phyloP scores from a whole-genome alignment of 225 moss, liverwort and hornwort species.

The Ulota crispa region DNA sequence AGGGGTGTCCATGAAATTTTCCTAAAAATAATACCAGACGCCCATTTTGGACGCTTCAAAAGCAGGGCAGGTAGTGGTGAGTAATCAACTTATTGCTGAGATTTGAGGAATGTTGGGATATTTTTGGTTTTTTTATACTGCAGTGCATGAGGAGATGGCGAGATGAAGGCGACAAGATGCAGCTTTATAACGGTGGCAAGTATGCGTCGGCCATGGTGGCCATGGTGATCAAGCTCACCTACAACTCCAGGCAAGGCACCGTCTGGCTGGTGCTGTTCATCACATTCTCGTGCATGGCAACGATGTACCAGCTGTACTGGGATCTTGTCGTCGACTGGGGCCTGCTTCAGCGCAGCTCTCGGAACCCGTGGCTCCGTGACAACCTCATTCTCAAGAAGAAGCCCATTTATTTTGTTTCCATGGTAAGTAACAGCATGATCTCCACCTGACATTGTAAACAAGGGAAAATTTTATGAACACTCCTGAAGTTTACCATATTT shows the following conservation, averaged over 20 bases:
- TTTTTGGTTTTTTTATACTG: background rate
- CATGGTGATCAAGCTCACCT: constrained; percentile 65
- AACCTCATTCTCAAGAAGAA: constrained; percentile 75
- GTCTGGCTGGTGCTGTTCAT: constrained; percentile 59
- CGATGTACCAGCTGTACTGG: constrained; percentile 85
- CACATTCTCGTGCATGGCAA: constrained; percentile 61
- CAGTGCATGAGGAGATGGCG: constrained; percentile 81
- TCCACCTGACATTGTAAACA: too few relatives aligned
- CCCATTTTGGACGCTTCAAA: background rate
- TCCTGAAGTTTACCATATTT: too few relatives aligned
- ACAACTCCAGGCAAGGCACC: constrained; percentile 18
- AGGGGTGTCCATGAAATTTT: too few relatives aligned
- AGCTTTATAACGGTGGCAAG: constrained; percentile 83
- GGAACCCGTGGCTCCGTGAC: constrained; percentile 84
- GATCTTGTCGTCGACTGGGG: constrained; percentile 95
- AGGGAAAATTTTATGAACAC: too few relatives aligned
- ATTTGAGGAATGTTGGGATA: background rate
- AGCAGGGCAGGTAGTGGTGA: background rate
- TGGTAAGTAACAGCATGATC: constrained; percentile 39
- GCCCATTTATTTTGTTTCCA: constrained; percentile 75
- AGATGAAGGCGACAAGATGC: constrained; percentile 72
- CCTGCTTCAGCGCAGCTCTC: constrained; percentile 60
- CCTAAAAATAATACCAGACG: too few relatives aligned
- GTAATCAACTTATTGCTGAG: too few relatives aligned
- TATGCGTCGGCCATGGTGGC: constrained; percentile 88